Evolutionary conservation across 2,329 filamentous ascomycete species (phyloP).

Genomic region (Colletotrichum chrysophilum): DNA sequence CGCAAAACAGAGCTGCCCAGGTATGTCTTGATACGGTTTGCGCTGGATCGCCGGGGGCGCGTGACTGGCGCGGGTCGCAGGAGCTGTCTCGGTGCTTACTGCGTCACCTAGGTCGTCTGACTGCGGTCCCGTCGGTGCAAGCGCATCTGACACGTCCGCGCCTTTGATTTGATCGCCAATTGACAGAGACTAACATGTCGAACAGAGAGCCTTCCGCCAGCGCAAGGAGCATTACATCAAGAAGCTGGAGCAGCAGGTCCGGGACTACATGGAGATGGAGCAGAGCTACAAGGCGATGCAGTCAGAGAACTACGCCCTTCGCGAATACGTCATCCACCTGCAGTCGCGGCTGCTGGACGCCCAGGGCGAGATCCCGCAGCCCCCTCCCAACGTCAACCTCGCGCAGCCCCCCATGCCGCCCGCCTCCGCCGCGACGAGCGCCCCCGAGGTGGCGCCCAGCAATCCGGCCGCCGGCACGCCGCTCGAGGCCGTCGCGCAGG

Average conservation of each 20-base stretch:
- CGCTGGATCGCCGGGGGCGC: neutral
- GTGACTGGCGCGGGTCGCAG: neutral
- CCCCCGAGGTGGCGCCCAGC: constrained; percentile 1
- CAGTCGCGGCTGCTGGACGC: constrained; percentile 86
- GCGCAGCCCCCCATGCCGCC: constrained; percentile 48
- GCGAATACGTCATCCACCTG: constrained; percentile 90
- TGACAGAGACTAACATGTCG: constrained; percentile 24
- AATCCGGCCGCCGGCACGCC: constrained; percentile 36
- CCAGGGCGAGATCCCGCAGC: constrained; percentile 82
- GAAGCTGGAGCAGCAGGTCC: constrained; percentile 92
- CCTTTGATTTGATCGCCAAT: neutral
- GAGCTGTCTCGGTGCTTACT: neutral
- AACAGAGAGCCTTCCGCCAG: constrained; percentile 91
- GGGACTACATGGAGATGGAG: constrained; percentile 78
- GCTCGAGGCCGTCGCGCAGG: constrained; percentile 57
- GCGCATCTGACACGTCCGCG: neutral
- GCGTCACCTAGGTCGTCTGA: constrained; percentile 5
- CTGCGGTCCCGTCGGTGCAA: neutral
- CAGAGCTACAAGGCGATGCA: constrained; percentile 81
- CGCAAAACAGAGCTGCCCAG: constrained; percentile 96
- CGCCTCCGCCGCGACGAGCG: constrained; percentile 24
- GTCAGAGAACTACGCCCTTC: constrained; percentile 85
- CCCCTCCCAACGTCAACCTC: constrained; percentile 81
- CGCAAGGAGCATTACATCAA: constrained; percentile 98
- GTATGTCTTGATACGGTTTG: constrained; percentile 50